Percentiles rank a stretch among this genome's conserved stretches.
These are phyloP conservation scores for Saposhnikovia divaricata DNA, from an alignment of 129 eudicot species.

Conservation along the genomic window DNA sequence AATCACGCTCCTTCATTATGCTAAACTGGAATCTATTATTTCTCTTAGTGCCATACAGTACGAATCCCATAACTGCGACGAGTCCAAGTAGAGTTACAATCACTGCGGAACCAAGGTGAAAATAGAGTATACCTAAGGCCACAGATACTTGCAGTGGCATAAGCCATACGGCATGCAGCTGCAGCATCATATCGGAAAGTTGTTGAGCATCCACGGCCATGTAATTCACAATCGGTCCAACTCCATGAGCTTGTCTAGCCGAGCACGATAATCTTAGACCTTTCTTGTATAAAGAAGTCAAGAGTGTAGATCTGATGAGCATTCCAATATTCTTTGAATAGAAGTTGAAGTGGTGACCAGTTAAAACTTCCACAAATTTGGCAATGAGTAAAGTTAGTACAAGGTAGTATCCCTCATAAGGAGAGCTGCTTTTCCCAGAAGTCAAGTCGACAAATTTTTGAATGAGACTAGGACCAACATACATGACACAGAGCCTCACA, in stretches of 20 bases:
- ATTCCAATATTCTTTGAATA: constrained; percentile 73
- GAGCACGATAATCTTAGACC: constrained; percentile 81
- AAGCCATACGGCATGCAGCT: constrained; percentile 68
- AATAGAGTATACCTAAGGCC: constrained; percentile 52
- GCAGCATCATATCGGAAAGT: constrained; percentile 92
- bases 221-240: constrained; percentile 89
- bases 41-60: constrained; percentile 38
- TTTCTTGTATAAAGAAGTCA: constrained; percentile 74
- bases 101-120: constrained; percentile 42
- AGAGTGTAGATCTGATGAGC: constrained; percentile 63
- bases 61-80: constrained; percentile 37
- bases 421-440: constrained; percentile 49
- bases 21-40: constrained; percentile 12
- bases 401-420: constrained; percentile 75
- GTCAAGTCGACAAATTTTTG: constrained; percentile 69
- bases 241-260: constrained; percentile 79
- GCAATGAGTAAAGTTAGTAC: constrained; percentile 57
- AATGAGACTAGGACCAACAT: constrained; percentile 74
- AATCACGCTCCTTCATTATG: constrained; percentile 23
- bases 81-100: constrained; percentile 50
- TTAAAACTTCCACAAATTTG: constrained; percentile 60
- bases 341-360: constrained; percentile 82
- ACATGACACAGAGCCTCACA: constrained; percentile 61
- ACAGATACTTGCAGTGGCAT: constrained; percentile 68
- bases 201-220: constrained; percentile 99